phyloP scores from a whole-genome alignment of 768 basidiomycete species.

The Pisolithus orientalis region DNA sequence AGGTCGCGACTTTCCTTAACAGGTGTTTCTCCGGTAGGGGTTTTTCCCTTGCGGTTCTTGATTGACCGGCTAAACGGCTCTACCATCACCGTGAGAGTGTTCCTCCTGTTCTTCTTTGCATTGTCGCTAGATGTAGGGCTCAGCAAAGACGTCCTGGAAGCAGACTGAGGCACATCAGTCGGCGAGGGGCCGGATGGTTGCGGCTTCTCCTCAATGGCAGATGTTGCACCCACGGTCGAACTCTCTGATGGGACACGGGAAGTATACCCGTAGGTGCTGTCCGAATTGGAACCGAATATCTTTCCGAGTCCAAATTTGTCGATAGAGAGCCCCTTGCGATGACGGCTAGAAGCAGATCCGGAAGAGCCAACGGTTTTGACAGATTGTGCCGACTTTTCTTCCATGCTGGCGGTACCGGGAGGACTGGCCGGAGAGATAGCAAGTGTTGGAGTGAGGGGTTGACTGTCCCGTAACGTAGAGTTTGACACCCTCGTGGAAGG shows the following conservation, averaged over 20 bases:
- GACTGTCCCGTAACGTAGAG: constrained; percentile 22
- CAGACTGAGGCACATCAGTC: constrained; percentile 24
- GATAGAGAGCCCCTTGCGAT: constrained; percentile 65
- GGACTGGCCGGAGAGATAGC: constrained; percentile 40
- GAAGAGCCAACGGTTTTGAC: constrained; percentile 24
- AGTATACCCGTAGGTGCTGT: constrained; percentile 29
- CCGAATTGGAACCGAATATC: constrained; percentile 49
- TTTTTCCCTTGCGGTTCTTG: constrained; percentile 31
- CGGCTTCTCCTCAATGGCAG: constrained; percentile 14
- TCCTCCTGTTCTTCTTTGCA: constrained; percentile 60
- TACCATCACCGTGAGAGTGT: constrained; percentile 84
- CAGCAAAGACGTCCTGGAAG: constrained; percentile 26
- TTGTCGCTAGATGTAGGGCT: constrained; percentile 29
- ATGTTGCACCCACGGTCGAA: constrained; percentile 19
- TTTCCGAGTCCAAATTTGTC: constrained; percentile 78
- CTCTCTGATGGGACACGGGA: constrained; percentile 41
- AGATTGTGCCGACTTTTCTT: constrained; percentile 25
- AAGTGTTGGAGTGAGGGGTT: constrained; percentile 24
- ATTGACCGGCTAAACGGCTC: constrained; percentile 59
- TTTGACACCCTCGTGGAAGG: constrained; percentile 15
- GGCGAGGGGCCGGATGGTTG: constrained; percentile 2
- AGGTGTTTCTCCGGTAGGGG: constrained; percentile 27
- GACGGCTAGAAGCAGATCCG: constrained; percentile 43
- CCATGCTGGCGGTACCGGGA: constrained; percentile 25
- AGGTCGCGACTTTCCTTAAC: constrained; percentile 39